Percentiles rank a stretch among this genome's conserved stretches.
Conservation (phyloP, 2,329 filamentous ascomycete species). For the Rasamsonia emersonii region DNA sequence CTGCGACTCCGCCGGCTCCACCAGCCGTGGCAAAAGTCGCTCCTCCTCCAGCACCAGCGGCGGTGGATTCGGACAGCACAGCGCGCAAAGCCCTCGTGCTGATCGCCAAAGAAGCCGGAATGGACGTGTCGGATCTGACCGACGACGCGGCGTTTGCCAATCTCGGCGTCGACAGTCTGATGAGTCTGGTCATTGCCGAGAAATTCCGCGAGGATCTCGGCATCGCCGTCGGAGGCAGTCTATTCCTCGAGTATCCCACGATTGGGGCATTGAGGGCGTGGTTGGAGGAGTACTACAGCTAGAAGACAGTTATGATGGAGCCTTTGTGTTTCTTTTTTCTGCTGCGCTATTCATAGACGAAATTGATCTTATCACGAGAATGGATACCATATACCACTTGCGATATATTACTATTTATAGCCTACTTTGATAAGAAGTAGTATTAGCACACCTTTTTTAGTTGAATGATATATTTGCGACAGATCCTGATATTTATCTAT, state of each 20-base stretch:
- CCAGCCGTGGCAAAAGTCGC: neutral
- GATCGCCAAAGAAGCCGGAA: constrained; percentile 20
- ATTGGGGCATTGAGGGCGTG: constrained; percentile 5
- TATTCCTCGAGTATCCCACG: constrained; percentile 5
- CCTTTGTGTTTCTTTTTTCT: too few relatives aligned
- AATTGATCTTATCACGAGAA: too few relatives aligned
- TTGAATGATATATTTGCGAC: too few relatives aligned
- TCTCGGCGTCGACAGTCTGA: constrained; percentile 29
- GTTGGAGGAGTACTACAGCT: constrained; percentile 6
- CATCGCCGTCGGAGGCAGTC: constrained; percentile 15
- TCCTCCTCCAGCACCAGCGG: constrained; percentile 9
- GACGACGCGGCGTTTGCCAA: constrained; percentile 18
- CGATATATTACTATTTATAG: too few relatives aligned
- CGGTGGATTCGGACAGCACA: neutral
- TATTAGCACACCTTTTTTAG: too few relatives aligned
- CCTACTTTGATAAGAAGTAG: too few relatives aligned
- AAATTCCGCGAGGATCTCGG: constrained; percentile 24
- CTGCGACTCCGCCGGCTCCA: neutral
- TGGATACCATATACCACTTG: too few relatives aligned
- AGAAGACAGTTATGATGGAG: too few relatives aligned
- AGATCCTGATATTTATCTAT: too few relatives aligned
- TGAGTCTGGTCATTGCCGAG: constrained; percentile 26
- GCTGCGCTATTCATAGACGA: too few relatives aligned
- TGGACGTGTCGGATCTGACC: constrained; percentile 15
- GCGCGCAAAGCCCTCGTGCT: constrained; percentile 9